A percentile compares a stretch with the other conserved stretches of the same genome.
phyloP scores from a whole-genome alignment of 148 eudicot genomes.

The Tetragonia tetragonoides region DNA sequence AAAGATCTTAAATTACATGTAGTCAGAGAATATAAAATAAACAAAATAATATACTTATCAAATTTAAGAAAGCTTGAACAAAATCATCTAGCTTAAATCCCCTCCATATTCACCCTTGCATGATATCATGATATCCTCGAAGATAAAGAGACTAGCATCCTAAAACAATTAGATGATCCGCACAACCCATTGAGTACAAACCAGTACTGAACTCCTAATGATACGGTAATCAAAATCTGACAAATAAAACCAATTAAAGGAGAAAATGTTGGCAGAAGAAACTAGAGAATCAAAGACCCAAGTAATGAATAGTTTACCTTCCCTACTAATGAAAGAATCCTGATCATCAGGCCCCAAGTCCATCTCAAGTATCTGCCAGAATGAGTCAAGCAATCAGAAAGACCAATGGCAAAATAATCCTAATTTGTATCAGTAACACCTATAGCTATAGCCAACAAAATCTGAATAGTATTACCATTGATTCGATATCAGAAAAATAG shows the following conservation, averaged over 20 bases:
- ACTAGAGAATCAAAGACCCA: neutral
- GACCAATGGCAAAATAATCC: neutral
- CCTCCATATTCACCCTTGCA: neutral
- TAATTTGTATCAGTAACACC: neutral
- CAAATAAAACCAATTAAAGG: neutral
- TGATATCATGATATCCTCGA: neutral
- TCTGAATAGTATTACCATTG: slow-evolving; percentile 31
- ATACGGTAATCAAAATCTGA: neutral
- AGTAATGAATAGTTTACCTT: slow-evolving; percentile 37
- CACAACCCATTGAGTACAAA: no score
- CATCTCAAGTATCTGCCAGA: slow-evolving; percentile 77
- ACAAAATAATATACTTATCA: no score
- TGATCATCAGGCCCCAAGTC: slow-evolving; percentile 66
- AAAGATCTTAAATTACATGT: neutral
- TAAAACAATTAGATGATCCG: neutral
- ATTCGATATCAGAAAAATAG: slow-evolving; percentile 42
- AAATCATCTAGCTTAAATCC: neutral
- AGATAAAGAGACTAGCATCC: neutral
- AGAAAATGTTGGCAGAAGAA: neutral
- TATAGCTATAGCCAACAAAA: neutral
- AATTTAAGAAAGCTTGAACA: no score
- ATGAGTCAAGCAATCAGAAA: slow-evolving; percentile 21
- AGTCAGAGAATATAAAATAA: no score
- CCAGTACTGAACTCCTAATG: neutral
- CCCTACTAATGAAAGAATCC: slow-evolving; percentile 35